Percentiles rank a stretch among this genome's conserved stretches.
Evolutionary conservation across 768 basidiomycete genomes (phyloP).

Genomic region (Cystobasidium onofrii): DNA sequence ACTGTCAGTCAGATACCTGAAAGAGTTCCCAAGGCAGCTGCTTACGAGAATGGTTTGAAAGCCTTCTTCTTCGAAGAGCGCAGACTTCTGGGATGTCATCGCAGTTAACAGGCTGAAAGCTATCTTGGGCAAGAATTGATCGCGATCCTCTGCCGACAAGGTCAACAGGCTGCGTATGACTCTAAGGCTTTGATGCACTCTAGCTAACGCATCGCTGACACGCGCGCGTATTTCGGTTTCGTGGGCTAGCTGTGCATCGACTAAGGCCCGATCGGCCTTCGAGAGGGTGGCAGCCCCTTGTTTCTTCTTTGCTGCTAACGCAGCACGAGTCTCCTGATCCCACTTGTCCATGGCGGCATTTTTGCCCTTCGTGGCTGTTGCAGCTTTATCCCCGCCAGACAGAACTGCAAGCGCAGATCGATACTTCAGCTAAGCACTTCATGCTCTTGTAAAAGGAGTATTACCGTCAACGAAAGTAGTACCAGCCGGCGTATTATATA

Average conservation of each 20-base stretch:
- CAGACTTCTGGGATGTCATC: constrained; percentile 52
- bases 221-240: constrained; percentile 61
- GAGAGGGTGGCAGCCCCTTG: constrained; percentile 50
- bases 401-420: constrained; percentile 7
- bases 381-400: not conserved
- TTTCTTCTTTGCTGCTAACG: not conserved
- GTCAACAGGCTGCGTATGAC: constrained; percentile 50
- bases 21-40: not conserved
- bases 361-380: constrained; percentile 62
- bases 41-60: constrained; percentile 74
- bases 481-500: constrained; percentile 81
- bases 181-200: constrained; percentile 60
- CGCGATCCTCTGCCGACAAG: constrained; percentile 53
- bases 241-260: constrained; percentile 72
- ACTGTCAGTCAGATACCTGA: too few relatives aligned
- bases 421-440: not conserved
- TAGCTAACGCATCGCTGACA: constrained; percentile 54
- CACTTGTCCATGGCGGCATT: constrained; percentile 82
- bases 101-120: constrained; percentile 59
- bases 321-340: constrained; percentile 76
- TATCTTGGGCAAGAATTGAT: constrained; percentile 55
- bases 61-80: constrained; percentile 57
- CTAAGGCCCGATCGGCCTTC: constrained; percentile 75
- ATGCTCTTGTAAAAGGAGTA: not conserved
- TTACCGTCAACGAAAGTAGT: constrained; percentile 70